phyloP scores from a whole-genome alignment of 176 grass and related monocot genomes.

The Elymus sibiricus region DNA sequence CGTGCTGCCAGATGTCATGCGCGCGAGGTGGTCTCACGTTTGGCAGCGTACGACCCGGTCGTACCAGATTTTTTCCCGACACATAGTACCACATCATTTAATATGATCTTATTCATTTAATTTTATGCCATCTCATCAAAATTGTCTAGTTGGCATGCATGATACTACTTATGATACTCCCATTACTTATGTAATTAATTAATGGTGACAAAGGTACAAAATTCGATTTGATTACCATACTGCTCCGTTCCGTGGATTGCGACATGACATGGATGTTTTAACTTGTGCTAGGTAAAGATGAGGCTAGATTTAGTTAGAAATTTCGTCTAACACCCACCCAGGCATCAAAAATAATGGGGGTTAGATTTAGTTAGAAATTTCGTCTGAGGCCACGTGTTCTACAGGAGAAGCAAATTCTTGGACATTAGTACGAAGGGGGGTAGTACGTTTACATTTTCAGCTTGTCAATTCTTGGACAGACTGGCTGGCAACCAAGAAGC shows the following conservation, averaged over 20 bases:
- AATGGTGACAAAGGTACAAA: neutral
- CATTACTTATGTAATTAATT: neutral
- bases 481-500: neutral
- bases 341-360: neutral
- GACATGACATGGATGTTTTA: slow-evolving; percentile 43
- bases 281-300: slow-evolving; percentile 38
- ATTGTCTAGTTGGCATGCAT: too few relatives aligned
- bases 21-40: too few relatives aligned
- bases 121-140: too few relatives aligned
- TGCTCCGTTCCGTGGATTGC: neutral
- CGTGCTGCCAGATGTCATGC: too few relatives aligned
- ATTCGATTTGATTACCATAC: neutral
- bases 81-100: too few relatives aligned
- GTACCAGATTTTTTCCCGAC: too few relatives aligned
- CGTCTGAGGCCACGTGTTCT: neutral
- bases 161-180: too few relatives aligned
- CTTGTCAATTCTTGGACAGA: slow-evolving; percentile 2
- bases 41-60: too few relatives aligned
- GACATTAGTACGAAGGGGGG: neutral
- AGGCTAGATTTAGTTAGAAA: slow-evolving; percentile 1
- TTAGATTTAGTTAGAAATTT: neutral
- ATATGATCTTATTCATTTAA: too few relatives aligned
- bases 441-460: neutral
- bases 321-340: neutral
- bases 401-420: neutral